Conservation (phyloP, 164 flowering plant species). For the Cinnamomum micranthum region DNA sequence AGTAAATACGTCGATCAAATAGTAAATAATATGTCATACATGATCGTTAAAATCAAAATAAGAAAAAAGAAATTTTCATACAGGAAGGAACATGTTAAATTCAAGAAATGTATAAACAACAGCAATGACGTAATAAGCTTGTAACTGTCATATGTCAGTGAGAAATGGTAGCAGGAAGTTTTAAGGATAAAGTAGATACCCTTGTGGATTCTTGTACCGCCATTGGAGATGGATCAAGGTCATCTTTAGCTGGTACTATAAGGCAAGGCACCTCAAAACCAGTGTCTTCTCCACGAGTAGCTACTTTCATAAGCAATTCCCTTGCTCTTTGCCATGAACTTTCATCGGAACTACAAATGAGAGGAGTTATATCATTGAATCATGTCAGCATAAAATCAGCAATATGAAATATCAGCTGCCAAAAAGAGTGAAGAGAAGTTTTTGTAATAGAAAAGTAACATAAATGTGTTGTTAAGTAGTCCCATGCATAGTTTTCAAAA, state of each 20-base stretch:
- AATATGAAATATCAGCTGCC: not conserved
- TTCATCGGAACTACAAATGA: conserved; percentile 61
- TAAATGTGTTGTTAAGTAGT: not conserved
- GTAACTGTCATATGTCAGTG: too few species aligned
- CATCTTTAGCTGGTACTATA: conserved; percentile 88
- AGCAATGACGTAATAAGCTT: too few species aligned
- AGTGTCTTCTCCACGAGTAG: conserved; percentile 77
- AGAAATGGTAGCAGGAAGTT: not conserved
- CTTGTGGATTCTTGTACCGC: conserved; percentile 71
- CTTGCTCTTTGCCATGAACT: conserved; percentile 74
- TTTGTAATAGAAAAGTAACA: not conserved
- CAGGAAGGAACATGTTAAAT: too few species aligned
- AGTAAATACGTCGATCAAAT: too few species aligned
- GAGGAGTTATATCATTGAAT: not conserved
- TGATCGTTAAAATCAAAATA: too few species aligned
- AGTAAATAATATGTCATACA: too few species aligned
- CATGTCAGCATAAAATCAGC: not conserved
- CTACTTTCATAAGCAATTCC: conserved; percentile 81
- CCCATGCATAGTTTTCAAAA: too few species aligned
- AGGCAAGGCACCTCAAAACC: conserved; percentile 93
- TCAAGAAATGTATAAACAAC: too few species aligned
- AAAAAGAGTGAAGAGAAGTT: not conserved
- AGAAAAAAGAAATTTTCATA: too few species aligned
- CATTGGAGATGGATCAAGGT: conserved; percentile 64
- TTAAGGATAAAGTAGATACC: conserved; percentile 27